A percentile compares a stretch with the other conserved stretches of the same genome.
These are phyloP conservation scores for Dictyophora rubrovolvata DNA, from an alignment of 768 basidiomycete genomes.

Conservation along the genomic window DNA sequence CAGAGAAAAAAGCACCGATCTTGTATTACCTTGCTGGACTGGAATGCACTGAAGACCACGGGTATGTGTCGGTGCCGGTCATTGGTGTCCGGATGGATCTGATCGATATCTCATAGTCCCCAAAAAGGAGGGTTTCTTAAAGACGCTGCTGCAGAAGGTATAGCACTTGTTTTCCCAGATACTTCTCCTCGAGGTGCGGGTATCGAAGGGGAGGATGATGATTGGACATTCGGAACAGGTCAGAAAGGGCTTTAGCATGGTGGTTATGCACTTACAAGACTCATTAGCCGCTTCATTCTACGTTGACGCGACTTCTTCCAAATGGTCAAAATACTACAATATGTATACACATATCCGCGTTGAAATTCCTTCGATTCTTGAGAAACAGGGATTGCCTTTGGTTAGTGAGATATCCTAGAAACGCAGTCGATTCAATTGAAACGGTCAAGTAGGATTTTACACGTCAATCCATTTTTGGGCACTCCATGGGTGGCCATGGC, in stretches of 20 bases:
- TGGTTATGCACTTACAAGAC: neutral
- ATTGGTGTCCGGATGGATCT: neutral
- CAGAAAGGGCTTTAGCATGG: constrained; percentile 7
- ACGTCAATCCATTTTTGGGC: constrained; percentile 85
- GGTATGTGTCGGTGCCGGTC: constrained; percentile 34
- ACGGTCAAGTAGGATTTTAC: constrained; percentile 51
- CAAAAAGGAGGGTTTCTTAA: constrained; percentile 90
- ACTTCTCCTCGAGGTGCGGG: constrained; percentile 91
- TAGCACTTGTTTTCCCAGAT: constrained; percentile 91
- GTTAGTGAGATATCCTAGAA: neutral
- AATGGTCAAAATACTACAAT: constrained; percentile 68
- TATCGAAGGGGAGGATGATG: constrained; percentile 65
- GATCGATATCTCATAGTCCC: constrained; percentile 38
- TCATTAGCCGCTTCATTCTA: constrained; percentile 80
- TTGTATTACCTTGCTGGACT: constrained; percentile 84
- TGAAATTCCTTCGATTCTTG: constrained; percentile 77
- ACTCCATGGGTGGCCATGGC: constrained; percentile 97
- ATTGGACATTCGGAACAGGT: constrained; percentile 91
- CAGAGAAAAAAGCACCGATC: constrained; percentile 45
- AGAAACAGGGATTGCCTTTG: constrained; percentile 62
- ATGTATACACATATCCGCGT: constrained; percentile 80
- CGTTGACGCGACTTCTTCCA: constrained; percentile 74
- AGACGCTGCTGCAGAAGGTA: constrained; percentile 74
- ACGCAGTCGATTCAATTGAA: neutral
- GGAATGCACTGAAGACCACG: constrained; percentile 90